A percentile compares a stretch with the other conserved stretches of the same genome.
phyloP scores from a whole-genome alignment of 805 yeast species.

The Monosporozyma aquatica region DNA sequence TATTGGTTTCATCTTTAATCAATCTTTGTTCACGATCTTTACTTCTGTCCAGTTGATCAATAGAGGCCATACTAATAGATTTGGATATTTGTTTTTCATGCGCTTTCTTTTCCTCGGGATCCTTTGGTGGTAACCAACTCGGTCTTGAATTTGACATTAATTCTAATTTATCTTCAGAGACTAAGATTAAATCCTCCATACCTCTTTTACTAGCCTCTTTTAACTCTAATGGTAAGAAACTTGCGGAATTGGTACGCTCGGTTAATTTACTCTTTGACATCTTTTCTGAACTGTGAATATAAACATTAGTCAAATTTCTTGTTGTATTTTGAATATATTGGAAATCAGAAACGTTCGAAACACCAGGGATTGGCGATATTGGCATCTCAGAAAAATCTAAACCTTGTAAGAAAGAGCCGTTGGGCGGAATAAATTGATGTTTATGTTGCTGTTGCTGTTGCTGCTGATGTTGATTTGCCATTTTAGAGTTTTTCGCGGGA shows the following conservation, averaged over 20 bases:
- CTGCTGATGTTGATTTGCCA: too few relatives aligned
- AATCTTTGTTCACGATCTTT: slow-evolving; percentile 21
- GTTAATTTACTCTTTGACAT: slow-evolving; percentile 32
- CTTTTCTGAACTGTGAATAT: slow-evolving; percentile 32
- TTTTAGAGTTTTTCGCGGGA: neutral
- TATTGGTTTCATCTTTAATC: slow-evolving; percentile 22
- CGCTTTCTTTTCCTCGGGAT: slow-evolving; percentile 38
- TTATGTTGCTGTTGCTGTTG: neutral
- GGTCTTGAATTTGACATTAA: slow-evolving; percentile 56
- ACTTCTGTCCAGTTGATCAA: slow-evolving; percentile 27
- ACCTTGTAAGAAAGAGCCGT: slow-evolving; percentile 11
- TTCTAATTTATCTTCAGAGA: slow-evolving; percentile 52
- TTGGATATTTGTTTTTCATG: slow-evolving; percentile 50
- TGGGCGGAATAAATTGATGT: slow-evolving; percentile 1
- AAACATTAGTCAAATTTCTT: slow-evolving; percentile 34
- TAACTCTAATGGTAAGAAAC: slow-evolving; percentile 32
- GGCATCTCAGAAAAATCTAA: slow-evolving; percentile 30
- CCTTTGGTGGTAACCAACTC: slow-evolving; percentile 63
- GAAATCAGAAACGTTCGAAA: slow-evolving; percentile 22
- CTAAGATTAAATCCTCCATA: slow-evolving; percentile 50
- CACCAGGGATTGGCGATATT: slow-evolving; percentile 45
- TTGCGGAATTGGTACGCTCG: slow-evolving; percentile 31
- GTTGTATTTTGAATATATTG: slow-evolving; percentile 31
- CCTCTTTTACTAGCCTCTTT: slow-evolving; percentile 33
- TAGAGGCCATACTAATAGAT: slow-evolving; percentile 28